Evolutionary conservation across 768 basidiomycete genomes (phyloP).

Genomic region (Tulasnella sp.): DNA sequence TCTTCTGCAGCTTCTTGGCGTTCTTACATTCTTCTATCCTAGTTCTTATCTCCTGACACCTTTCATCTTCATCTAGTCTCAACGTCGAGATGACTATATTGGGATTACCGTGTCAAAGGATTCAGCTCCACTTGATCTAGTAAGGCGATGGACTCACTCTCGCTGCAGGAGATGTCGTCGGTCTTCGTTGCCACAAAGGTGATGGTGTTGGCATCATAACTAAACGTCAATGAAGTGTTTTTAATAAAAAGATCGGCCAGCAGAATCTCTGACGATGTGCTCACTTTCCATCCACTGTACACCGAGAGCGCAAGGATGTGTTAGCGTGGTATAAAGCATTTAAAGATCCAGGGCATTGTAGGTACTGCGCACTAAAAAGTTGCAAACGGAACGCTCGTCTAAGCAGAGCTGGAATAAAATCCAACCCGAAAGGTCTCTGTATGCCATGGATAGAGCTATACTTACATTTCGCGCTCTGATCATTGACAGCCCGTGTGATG

Average conservation of each 20-base stretch:
- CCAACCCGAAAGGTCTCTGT: not conserved
- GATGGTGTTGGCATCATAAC: slow-evolving; percentile 48
- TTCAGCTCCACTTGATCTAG: too few species aligned
- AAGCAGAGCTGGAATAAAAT: slow-evolving; percentile 37
- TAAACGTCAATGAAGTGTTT: too few species aligned
- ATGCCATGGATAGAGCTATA: not conserved
- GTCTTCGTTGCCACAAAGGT: slow-evolving; percentile 58
- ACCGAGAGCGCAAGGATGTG: slow-evolving; percentile 24
- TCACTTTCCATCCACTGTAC: slow-evolving; percentile 40
- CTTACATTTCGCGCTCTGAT: slow-evolving; percentile 49
- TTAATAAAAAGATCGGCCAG: too few species aligned
- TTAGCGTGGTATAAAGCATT: not conserved
- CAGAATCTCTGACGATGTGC: too few species aligned
- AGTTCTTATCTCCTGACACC: slow-evolving; percentile 38
- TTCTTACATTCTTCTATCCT: slow-evolving; percentile 29
- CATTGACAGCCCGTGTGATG: slow-evolving; percentile 52
- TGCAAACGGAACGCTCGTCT: slow-evolving; percentile 56
- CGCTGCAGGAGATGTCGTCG: slow-evolving; percentile 37
- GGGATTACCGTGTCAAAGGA: slow-evolving; percentile 31
- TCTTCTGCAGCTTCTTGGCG: slow-evolving; percentile 33
- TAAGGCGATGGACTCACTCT: not conserved
- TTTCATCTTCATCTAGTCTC: slow-evolving; percentile 43
- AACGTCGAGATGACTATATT: slow-evolving; percentile 40
- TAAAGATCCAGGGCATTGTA: too few species aligned
- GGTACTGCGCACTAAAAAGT: slow-evolving; percentile 37